These are phyloP conservation scores for Lepidium campestre DNA, from an alignment of 441 rosid species.

Conservation along the genomic window DNA sequence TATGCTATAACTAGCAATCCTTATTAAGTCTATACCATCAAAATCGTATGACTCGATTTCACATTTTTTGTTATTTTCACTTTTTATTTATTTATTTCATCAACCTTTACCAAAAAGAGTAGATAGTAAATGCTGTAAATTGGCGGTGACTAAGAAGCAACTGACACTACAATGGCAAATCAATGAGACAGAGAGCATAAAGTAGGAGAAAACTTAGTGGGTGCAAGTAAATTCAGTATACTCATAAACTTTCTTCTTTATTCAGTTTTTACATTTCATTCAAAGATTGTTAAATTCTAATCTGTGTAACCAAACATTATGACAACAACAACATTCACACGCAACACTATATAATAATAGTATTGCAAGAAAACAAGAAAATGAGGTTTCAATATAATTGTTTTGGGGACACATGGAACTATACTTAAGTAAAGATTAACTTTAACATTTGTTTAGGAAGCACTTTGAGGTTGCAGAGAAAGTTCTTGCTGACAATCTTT, in stretches of 20 bases:
- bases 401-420: background rate
- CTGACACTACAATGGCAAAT: background rate
- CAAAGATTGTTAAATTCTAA: background rate
- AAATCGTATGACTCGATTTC: background rate
- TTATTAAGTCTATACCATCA: background rate
- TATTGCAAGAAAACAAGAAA: background rate
- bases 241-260: constrained; percentile 2
- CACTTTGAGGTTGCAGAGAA: background rate
- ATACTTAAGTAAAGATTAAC: background rate
- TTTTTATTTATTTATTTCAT: constrained; percentile 1
- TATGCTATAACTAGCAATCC: constrained; percentile 7
- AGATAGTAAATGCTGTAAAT: constrained; percentile 23
- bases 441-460: background rate
- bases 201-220: background rate
- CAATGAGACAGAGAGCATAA: constrained; percentile 21
- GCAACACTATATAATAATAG: background rate
- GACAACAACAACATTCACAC: background rate
- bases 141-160: constrained; percentile 21
- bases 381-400: background rate
- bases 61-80: background rate
- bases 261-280: background rate
- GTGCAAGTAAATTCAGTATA: constrained; percentile 1
- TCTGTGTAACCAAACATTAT: constrained; percentile 3
- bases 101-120: constrained; percentile 11
- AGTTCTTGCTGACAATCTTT: background rate